These are phyloP conservation scores for Carex myosuroides DNA, from an alignment of 176 grass and related monocot genomes.

Conservation along the genomic window DNA sequence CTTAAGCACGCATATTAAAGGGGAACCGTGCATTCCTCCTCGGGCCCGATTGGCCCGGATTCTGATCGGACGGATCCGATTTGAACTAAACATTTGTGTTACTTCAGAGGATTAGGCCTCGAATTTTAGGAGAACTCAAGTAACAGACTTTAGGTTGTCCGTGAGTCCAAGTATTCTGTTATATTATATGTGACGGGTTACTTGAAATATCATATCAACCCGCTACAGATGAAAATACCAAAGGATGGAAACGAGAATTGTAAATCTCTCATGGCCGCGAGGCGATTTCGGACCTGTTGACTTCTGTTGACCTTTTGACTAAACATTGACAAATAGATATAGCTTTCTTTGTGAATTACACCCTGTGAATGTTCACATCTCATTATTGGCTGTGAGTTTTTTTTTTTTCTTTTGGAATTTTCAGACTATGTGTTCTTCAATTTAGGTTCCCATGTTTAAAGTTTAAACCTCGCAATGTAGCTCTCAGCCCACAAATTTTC, in stretches of 20 bases:
- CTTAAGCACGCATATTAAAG: no score
- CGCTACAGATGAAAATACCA: not conserved
- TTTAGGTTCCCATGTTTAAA: not conserved
- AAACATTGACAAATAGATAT: not conserved
- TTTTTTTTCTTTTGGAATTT: not conserved
- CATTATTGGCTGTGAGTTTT: not conserved
- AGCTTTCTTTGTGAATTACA: not conserved
- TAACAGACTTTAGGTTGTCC: not conserved
- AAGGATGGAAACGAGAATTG: not conserved
- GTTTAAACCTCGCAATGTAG: not conserved
- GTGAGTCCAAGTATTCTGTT: not conserved
- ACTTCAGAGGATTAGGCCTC: no score
- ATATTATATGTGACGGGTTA: not conserved
- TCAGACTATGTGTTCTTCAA: not conserved
- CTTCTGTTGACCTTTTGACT: not conserved
- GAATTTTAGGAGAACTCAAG: not conserved
- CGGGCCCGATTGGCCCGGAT: no score
- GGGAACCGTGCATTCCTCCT: no score
- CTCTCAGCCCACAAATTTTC: not conserved
- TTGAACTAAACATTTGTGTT: no score
- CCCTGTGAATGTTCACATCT: not conserved
- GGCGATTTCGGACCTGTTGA: not conserved
- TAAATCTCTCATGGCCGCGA: not conserved
- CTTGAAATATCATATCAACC: not conserved
- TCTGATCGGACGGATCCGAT: no score